These are phyloP conservation scores for Chlamydomonas eustigma DNA, from an alignment of 139 green algal species.

Conservation along the genomic window DNA sequence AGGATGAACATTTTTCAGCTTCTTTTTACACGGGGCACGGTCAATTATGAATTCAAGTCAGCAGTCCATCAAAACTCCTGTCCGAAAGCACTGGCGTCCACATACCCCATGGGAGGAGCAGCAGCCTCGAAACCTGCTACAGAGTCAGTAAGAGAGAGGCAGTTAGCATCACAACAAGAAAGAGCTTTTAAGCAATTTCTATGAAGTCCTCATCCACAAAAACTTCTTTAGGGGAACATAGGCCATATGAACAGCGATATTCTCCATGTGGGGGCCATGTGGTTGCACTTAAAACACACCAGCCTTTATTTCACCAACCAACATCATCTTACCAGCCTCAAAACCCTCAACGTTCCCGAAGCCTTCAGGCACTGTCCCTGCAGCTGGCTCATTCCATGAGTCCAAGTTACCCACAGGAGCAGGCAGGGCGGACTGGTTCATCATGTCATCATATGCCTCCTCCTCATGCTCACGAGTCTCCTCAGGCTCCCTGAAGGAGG, in stretches of 20 bases:
- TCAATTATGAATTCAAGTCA: no score
- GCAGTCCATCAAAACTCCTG: slow-evolving; percentile 13
- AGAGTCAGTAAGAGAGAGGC: no score
- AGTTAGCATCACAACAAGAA: no score
- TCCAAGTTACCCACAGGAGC: slow-evolving; percentile 38
- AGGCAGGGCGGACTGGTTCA: slow-evolving; percentile 21
- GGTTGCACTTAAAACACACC: neutral
- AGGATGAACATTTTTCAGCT: no score
- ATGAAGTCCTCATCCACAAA: no score
- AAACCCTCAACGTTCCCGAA: slow-evolving; percentile 34
- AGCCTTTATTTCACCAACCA: neutral
- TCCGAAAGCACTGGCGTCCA: slow-evolving; percentile 6
- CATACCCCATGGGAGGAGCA: slow-evolving; percentile 17
- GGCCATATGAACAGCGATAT: no score
- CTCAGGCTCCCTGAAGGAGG: slow-evolving; percentile 73
- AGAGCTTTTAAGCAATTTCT: no score
- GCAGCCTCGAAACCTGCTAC: slow-evolving; percentile 59
- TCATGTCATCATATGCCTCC: slow-evolving; percentile 24
- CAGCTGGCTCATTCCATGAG: slow-evolving; percentile 42
- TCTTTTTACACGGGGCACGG: no score
- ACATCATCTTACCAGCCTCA: slow-evolving; percentile 26
- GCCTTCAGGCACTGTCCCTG: slow-evolving; percentile 20
- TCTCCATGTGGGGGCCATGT: no score
- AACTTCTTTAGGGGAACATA: no score
- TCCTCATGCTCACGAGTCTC: slow-evolving; percentile 76